These are phyloP conservation scores for Pythium monospermum DNA, from an alignment of 352 stramenopile genomes.

Conservation along the genomic window DNA sequence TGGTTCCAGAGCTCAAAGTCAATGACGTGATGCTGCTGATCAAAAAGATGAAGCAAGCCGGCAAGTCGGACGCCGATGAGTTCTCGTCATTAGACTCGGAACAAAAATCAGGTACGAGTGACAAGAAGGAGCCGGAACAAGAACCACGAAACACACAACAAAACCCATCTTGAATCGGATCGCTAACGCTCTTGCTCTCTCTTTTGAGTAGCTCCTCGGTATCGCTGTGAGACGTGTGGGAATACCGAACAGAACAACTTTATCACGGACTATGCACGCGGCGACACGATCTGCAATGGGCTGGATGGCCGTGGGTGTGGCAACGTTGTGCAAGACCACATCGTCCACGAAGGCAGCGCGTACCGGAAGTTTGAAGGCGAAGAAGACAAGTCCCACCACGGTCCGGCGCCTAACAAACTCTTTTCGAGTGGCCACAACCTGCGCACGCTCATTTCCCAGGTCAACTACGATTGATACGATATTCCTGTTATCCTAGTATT, in stretches of 20 bases:
- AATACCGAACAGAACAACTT: constrained; percentile 90
- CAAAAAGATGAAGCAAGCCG: constrained; percentile 86
- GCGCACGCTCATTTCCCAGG: constrained; percentile 90
- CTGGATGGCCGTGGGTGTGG: constrained; percentile 88
- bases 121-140: not conserved
- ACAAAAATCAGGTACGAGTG: constrained; percentile 65
- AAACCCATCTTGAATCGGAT: constrained; percentile 2
- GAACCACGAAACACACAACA: not conserved
- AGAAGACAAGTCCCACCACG: constrained; percentile 96
- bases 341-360: constrained; percentile 94
- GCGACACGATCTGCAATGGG: constrained; percentile 86
- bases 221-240: constrained; percentile 81
- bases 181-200: not conserved
- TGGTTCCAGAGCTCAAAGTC: constrained; percentile 82
- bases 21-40: constrained; percentile 86
- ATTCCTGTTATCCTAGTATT: not conserved
- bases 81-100: constrained; percentile 83
- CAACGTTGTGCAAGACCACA: constrained; percentile 92
- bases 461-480: constrained; percentile 9
- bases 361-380: constrained; percentile 97
- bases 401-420: constrained; percentile 92
- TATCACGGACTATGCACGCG: constrained; percentile 84
- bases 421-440: constrained; percentile 95
- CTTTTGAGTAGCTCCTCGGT: constrained; percentile 49
- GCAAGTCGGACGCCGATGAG: constrained; percentile 86